phyloP scores from a whole-genome alignment of 1,139 yeast genomes.

The Kodamaea sp. region DNA sequence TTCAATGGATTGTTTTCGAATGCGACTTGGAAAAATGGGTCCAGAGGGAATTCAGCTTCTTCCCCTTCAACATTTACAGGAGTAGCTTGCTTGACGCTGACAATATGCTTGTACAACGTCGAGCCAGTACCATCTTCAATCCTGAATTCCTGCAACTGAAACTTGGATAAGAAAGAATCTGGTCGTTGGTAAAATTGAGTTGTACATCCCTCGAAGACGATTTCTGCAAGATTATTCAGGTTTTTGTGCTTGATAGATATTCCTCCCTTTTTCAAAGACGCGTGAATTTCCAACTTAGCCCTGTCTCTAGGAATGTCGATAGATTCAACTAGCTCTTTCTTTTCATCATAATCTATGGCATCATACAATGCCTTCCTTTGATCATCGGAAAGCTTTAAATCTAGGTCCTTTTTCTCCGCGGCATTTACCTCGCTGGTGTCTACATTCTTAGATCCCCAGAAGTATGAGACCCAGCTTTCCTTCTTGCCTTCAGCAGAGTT shows the following conservation, averaged over 20 bases:
- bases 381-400: constrained; percentile 55
- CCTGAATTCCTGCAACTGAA: constrained; percentile 76
- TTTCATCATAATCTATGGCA: constrained; percentile 89
- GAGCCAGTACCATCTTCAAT: constrained; percentile 84
- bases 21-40: constrained; percentile 78
- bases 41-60: constrained; percentile 14
- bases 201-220: constrained; percentile 80
- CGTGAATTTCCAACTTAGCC: constrained; percentile 62
- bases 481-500: not conserved
- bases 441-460: constrained; percentile 21
- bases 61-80: constrained; percentile 3
- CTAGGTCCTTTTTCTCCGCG: constrained; percentile 21
- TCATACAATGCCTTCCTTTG: constrained; percentile 84
- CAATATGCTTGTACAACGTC: constrained; percentile 78
- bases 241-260: constrained; percentile 54
- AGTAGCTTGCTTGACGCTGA: constrained; percentile 70
- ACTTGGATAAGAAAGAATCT: constrained; percentile 70
- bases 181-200: constrained; percentile 76
- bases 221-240: constrained; percentile 61
- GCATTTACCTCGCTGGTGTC: constrained; percentile 7
- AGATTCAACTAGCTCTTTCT: constrained; percentile 50
- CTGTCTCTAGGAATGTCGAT: constrained; percentile 75
- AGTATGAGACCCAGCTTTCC: constrained; percentile 29
- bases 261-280: constrained; percentile 77
- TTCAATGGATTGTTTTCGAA: constrained; percentile 89